A percentile compares a stretch with the other conserved stretches of the same genome.
Conservation (phyloP, 2,329 filamentous ascomycete genomes). For the Botrytis fabae region DNA sequence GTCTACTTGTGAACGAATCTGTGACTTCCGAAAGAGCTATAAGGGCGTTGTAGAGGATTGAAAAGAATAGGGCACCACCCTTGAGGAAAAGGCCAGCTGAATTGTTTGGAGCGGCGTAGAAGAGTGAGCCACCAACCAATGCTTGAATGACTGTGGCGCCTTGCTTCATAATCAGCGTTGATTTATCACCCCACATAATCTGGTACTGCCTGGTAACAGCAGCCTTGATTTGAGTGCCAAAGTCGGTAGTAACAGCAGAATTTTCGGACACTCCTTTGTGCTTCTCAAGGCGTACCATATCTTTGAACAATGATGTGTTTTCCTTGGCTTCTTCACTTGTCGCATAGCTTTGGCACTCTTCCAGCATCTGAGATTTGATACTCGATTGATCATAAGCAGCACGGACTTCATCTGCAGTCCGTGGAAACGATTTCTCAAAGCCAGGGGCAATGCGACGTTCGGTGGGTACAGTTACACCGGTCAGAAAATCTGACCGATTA, state of each 20-base stretch:
- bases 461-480: constrained; percentile 53
- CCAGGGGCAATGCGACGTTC: constrained; percentile 61
- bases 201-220: constrained; percentile 62
- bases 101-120: constrained; percentile 61
- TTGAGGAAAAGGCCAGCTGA: constrained; percentile 51
- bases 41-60: background rate
- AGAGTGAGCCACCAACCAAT: constrained; percentile 64
- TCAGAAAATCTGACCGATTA: constrained; percentile 66
- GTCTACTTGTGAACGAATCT: background rate
- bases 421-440: constrained; percentile 46
- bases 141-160: constrained; percentile 57
- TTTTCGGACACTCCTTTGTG: constrained; percentile 52
- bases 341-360: constrained; percentile 42
- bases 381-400: background rate
- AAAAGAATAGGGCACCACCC: background rate
- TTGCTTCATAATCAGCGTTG: constrained; percentile 64
- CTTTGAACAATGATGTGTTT: constrained; percentile 51
- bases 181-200: constrained; percentile 64
- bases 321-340: constrained; percentile 49
- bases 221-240: constrained; percentile 54
- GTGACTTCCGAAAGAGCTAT: background rate
- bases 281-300: constrained; percentile 55
- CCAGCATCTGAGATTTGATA: background rate
- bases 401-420: constrained; percentile 45
- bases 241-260: constrained; percentile 51